A percentile compares a stretch with the other conserved stretches of the same genome.
Conservation (phyloP, 352 stramenopile species). For the Pythium dissimile region DNA sequence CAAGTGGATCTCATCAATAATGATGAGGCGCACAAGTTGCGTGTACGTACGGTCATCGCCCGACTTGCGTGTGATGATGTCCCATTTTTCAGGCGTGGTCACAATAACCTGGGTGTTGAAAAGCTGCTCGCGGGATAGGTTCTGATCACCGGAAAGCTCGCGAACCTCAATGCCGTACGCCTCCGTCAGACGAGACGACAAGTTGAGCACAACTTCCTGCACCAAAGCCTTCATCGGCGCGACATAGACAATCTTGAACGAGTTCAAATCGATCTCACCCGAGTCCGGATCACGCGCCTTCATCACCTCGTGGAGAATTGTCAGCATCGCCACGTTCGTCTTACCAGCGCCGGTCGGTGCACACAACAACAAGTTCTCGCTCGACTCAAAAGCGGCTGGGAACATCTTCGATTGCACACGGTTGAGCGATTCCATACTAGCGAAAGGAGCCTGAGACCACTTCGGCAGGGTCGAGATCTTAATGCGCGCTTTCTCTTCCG, state of each 20-base stretch:
- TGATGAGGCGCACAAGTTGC: slow-evolving; percentile 97
- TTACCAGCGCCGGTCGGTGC: slow-evolving; percentile 99
- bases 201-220: slow-evolving; percentile 99
- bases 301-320: slow-evolving; percentile 98
- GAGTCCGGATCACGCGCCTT: slow-evolving; percentile 83
- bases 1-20: slow-evolving; percentile 99
- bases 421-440: slow-evolving; percentile 98
- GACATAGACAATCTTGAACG: slow-evolving; percentile 99
- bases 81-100: slow-evolving; percentile 99
- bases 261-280: slow-evolving; percentile 91
- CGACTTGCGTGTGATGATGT: slow-evolving; percentile 99
- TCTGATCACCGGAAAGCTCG: slow-evolving; percentile 98
- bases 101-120: slow-evolving; percentile 99
- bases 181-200: slow-evolving; percentile 90
- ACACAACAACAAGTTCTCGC: slow-evolving; percentile 98
- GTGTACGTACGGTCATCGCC: slow-evolving; percentile 97
- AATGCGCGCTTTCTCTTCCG: slow-evolving; percentile 74
- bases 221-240: slow-evolving; percentile 99
- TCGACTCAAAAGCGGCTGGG: slow-evolving; percentile 87
- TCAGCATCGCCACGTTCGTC: slow-evolving; percentile 98
- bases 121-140: slow-evolving; percentile 96
- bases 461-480: slow-evolving; percentile 92
- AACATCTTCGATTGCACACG: slow-evolving; percentile 99
- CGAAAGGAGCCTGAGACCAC: slow-evolving; percentile 96
- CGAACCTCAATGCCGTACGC: slow-evolving; percentile 94